phyloP scores from a whole-genome alignment of 192 early-diverging fungal species.

The Funneliformis geosporum region DNA sequence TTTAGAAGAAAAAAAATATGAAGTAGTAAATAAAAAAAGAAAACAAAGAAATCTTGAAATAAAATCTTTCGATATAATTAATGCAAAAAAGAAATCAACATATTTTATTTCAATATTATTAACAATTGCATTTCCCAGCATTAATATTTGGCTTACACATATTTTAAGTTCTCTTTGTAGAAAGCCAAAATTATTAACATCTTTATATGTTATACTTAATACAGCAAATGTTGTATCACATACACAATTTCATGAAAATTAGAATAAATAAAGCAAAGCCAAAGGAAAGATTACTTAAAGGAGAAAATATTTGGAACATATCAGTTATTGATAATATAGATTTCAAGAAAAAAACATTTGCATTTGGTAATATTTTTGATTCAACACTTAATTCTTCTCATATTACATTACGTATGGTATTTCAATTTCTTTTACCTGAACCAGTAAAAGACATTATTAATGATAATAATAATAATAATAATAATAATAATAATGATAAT shows the following conservation, averaged over 20 bases:
- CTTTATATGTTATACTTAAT: background rate
- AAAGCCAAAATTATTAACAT: background rate
- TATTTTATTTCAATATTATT: background rate
- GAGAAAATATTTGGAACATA: no score
- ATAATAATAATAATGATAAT: background rate
- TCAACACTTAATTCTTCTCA: no score
- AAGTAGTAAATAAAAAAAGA: constrained; percentile 13
- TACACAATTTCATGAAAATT: background rate
- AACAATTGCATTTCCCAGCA: background rate
- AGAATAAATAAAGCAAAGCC: no score
- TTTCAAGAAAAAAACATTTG: no score
- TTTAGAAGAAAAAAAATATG: constrained; percentile 20
- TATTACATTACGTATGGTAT: background rate
- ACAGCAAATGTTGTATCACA: background rate
- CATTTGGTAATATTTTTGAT: no score
- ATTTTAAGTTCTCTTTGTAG: background rate
- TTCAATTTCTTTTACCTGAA: no score
- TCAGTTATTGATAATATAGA: no score
- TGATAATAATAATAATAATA: background rate
- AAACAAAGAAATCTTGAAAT: background rate
- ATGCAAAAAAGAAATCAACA: background rate
- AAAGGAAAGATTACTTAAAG: no score
- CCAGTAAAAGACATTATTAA: no score
- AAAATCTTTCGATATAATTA: background rate
- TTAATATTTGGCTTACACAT: constrained; percentile 5